Percentiles rank a stretch among this genome's conserved stretches.
These are phyloP conservation scores for Prunus persica DNA, from an alignment of 306 rosid species.

Conservation along the genomic window Prunus_persica_NCBIv2 NC_034009.1:26983001-26983500, in stretches of 20 bases:
- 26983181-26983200: slow-evolving; percentile 49
- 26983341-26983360: slow-evolving; percentile 32
- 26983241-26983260: slow-evolving; percentile 52
- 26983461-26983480: slow-evolving; percentile 42
- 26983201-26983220: slow-evolving; percentile 44
- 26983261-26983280: slow-evolving; percentile 53
- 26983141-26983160: slow-evolving; percentile 45
- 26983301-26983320: slow-evolving; percentile 35
- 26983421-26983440: slow-evolving; percentile 56
- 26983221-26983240: slow-evolving; percentile 55
- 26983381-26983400: slow-evolving; percentile 76
- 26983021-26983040: neutral
- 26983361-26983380: slow-evolving; percentile 61
- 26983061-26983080: slow-evolving; percentile 19
- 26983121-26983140: slow-evolving; percentile 62
- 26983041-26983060: neutral
- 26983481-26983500: slow-evolving; percentile 41
- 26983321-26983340: slow-evolving; percentile 38
- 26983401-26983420: slow-evolving; percentile 65
- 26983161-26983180: slow-evolving; percentile 56
- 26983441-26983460: slow-evolving; percentile 54
- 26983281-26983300: slow-evolving; percentile 54
- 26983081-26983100: slow-evolving; percentile 54
- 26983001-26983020: neutral
- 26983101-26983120: slow-evolving; percentile 44